Percentiles rank a stretch among this genome's conserved stretches.
Evolutionary conservation across 768 basidiomycete genomes (phyloP).

Genomic region (Serpula lacrymans): DNA sequence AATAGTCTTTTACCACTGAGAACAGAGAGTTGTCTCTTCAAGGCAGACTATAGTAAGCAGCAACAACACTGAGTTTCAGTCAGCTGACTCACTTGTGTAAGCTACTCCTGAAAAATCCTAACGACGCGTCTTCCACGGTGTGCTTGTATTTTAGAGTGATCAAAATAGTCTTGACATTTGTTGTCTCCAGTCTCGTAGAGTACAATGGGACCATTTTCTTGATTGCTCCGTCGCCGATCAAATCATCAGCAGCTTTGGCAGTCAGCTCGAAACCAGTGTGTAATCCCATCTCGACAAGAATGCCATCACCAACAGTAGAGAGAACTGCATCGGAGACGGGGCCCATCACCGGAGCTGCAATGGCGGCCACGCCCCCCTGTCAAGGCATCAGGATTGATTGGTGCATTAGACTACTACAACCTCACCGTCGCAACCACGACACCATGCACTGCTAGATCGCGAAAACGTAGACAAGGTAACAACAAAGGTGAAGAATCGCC

Average conservation of each 20-base stretch:
- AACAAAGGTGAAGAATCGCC: conserved; percentile 61
- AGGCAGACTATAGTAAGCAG: conserved; percentile 2
- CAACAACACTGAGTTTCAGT: not conserved
- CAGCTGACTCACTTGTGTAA: conserved; percentile 43
- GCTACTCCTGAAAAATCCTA: conserved; percentile 62
- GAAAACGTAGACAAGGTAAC: conserved; percentile 61
- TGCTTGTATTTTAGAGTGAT: conserved; percentile 63
- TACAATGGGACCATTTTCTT: conserved; percentile 49
- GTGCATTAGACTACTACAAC: conserved; percentile 7
- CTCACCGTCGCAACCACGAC: conserved; percentile 60
- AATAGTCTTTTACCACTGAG: conserved; percentile 57
- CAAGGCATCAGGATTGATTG: conserved; percentile 2
- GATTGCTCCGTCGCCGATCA: conserved; percentile 46
- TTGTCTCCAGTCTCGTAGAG: conserved; percentile 52
- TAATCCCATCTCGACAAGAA: conserved; percentile 55
- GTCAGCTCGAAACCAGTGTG: conserved; percentile 52
- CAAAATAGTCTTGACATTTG: conserved; percentile 49
- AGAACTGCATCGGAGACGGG: conserved; percentile 52
- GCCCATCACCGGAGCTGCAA: conserved; percentile 50
- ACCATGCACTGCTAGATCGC: conserved; percentile 59
- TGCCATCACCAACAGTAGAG: conserved; percentile 49
- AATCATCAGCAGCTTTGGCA: conserved; percentile 48
- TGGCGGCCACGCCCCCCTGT: conserved; percentile 40
- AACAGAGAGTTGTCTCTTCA: conserved; percentile 55
- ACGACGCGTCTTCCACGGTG: conserved; percentile 52